Evolutionary conservation across 2,329 filamentous ascomycete species (phyloP).

Genomic region (Hortaea werneckii): DNA sequence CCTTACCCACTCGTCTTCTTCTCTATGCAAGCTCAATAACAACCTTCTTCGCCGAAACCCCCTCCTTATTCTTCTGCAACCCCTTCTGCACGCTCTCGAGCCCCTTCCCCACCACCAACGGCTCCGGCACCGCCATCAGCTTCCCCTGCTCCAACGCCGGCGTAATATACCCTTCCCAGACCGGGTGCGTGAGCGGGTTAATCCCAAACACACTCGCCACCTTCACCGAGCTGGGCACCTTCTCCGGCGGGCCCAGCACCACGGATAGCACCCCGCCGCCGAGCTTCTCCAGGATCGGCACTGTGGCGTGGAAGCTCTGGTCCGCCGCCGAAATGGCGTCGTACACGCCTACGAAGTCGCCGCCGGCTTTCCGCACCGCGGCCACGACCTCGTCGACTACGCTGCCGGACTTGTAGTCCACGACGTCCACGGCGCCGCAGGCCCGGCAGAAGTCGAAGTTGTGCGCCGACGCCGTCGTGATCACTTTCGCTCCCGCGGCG

Average conservation of each 20-base stretch:
- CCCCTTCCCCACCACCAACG: slow-evolving; percentile 30
- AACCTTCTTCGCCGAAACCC: slow-evolving; percentile 26
- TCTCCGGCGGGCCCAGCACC: slow-evolving; percentile 13
- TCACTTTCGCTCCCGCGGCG: slow-evolving; percentile 25
- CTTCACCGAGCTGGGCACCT: slow-evolving; percentile 18
- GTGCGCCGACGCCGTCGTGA: slow-evolving; percentile 22
- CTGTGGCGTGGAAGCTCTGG: slow-evolving; percentile 12
- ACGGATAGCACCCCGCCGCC: slow-evolving; percentile 15
- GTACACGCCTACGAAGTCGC: slow-evolving; percentile 33
- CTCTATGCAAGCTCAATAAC: slow-evolving; percentile 20
- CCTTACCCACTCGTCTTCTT: neutral
- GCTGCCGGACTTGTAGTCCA: slow-evolving; percentile 24
- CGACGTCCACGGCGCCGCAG: slow-evolving; percentile 20
- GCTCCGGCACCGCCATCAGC: slow-evolving; percentile 26
- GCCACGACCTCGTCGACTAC: slow-evolving; percentile 30
- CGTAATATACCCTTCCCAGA: slow-evolving; percentile 21
- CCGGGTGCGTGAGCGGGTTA: slow-evolving; percentile 13
- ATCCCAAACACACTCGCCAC: slow-evolving; percentile 19
- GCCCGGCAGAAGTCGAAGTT: slow-evolving; percentile 25
- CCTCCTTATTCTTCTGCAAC: slow-evolving; percentile 21
- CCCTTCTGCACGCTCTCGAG: slow-evolving; percentile 23
- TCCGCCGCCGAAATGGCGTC: slow-evolving; percentile 25
- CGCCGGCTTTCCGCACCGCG: slow-evolving; percentile 28
- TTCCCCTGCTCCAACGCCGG: slow-evolving; percentile 26
- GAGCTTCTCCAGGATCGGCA: slow-evolving; percentile 20